These are phyloP conservation scores for Enterospora canceri DNA, from an alignment of 371 early-diverging fungal species.

Conservation along the genomic window DNA sequence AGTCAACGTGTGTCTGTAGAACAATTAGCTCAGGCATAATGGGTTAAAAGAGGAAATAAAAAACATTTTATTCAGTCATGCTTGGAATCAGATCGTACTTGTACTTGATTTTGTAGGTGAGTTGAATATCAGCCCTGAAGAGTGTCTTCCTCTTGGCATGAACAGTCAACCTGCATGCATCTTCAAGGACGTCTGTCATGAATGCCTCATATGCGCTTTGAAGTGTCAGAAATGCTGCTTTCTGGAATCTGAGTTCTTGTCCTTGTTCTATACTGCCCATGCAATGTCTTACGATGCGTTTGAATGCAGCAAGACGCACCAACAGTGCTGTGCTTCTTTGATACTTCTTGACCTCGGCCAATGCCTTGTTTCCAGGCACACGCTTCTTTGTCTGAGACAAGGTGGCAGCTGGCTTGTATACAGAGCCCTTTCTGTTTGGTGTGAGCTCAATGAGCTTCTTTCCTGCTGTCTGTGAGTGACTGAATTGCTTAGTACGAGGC, in stretches of 20 bases:
- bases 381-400: conserved; percentile 54
- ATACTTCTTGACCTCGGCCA: conserved; percentile 63
- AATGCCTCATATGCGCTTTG: conserved; percentile 79
- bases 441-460: neutral
- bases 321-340: conserved; percentile 63
- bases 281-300: conserved; percentile 60
- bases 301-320: conserved; percentile 66
- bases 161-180: conserved; percentile 72
- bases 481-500: neutral
- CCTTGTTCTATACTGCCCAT: conserved; percentile 25
- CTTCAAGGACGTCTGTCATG: conserved; percentile 73
- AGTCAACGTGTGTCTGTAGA: conserved; percentile 49
- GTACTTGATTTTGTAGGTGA: conserved; percentile 69
- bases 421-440: neutral
- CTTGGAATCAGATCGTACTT: neutral
- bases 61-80: neutral
- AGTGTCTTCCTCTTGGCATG: conserved; percentile 82
- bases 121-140: conserved; percentile 73
- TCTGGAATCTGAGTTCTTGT: conserved; percentile 59
- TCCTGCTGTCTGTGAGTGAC: neutral
- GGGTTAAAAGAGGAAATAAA: neutral
- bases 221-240: conserved; percentile 65
- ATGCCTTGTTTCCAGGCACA: conserved; percentile 61
- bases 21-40: conserved; percentile 36
- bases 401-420: neutral